Conservation (phyloP, 768 basidiomycete genomes). For the Boletus pseudopeckii region DNA sequence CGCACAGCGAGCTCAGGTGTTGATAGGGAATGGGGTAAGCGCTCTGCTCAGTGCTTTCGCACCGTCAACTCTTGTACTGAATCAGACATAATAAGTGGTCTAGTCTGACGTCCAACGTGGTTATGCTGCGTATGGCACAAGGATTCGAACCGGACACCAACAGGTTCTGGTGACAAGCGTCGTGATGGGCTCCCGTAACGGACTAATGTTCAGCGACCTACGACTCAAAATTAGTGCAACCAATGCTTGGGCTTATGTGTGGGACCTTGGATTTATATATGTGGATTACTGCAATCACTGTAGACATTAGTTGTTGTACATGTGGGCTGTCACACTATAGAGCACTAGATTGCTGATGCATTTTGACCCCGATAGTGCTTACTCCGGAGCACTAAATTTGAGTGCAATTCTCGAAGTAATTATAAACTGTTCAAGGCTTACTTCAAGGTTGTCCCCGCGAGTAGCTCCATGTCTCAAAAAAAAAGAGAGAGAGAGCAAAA, state of each 20-base stretch:
- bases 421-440: too few relatives aligned
- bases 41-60: not conserved
- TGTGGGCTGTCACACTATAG: not conserved
- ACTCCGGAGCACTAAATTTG: too few relatives aligned
- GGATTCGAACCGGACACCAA: constrained; percentile 28
- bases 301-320: not conserved
- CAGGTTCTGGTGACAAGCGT: constrained; percentile 34
- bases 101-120: constrained; percentile 40
- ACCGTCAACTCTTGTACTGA: not conserved
- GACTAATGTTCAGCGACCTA: not conserved
- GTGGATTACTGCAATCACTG: not conserved
- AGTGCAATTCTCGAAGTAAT: too few relatives aligned
- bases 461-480: too few relatives aligned
- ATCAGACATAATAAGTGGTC: constrained; percentile 32
- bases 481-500: too few relatives aligned
- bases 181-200: too few relatives aligned
- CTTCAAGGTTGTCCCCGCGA: too few relatives aligned
- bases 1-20: constrained; percentile 43
- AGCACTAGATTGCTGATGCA: too few relatives aligned
- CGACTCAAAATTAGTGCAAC: not conserved
- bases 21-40: constrained; percentile 54
- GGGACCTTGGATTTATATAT: too few relatives aligned
- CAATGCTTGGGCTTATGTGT: not conserved
- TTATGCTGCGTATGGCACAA: constrained; percentile 36
- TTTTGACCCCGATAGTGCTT: too few relatives aligned